phyloP scores from a whole-genome alignment of 768 basidiomycete genomes.

The Pleurotus pulmonarius region DNA sequence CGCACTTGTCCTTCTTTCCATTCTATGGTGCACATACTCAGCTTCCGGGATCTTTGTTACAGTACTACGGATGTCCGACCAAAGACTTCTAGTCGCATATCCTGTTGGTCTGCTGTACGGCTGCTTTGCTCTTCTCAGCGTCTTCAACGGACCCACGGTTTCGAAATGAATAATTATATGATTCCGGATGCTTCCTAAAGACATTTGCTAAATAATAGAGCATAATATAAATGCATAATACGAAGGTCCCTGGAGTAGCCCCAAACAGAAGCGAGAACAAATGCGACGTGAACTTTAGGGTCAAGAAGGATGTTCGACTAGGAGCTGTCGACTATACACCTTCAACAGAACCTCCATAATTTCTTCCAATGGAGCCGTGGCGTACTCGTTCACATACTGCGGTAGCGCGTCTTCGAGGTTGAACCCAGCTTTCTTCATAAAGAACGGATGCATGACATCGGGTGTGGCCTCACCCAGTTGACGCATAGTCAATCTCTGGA shows the following conservation, averaged over 20 bases:
- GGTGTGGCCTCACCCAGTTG: conserved; percentile 89
- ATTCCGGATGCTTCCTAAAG: not conserved
- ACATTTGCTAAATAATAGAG: conserved; percentile 4
- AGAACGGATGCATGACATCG: conserved; percentile 84
- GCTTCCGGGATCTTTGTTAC: conserved; percentile 96
- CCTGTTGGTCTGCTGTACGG: conserved; percentile 93
- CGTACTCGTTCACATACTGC: conserved; percentile 85
- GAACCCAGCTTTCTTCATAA: conserved; percentile 82
- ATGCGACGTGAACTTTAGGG: too few relatives aligned
- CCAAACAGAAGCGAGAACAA: too few relatives aligned
- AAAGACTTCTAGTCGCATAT: conserved; percentile 93
- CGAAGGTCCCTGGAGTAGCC: not conserved
- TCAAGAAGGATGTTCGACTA: conserved; percentile 22
- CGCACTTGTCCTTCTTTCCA: conserved; percentile 73
- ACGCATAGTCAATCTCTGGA: conserved; percentile 79
- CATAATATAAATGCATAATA: conserved; percentile 5
- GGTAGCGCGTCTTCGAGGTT: conserved; percentile 82
- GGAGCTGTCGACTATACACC: conserved; percentile 73
- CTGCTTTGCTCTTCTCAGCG: conserved; percentile 89
- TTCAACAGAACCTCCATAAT: conserved; percentile 79
- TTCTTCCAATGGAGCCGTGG: conserved; percentile 76
- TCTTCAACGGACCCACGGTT: conserved; percentile 50
- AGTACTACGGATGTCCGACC: conserved; percentile 93
- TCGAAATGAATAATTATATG: not conserved
- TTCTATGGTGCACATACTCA: conserved; percentile 96